Evolutionary conservation across 345 rosid genomes (phyloP).

Genomic region (Microthlaspi erraticum): DNA sequence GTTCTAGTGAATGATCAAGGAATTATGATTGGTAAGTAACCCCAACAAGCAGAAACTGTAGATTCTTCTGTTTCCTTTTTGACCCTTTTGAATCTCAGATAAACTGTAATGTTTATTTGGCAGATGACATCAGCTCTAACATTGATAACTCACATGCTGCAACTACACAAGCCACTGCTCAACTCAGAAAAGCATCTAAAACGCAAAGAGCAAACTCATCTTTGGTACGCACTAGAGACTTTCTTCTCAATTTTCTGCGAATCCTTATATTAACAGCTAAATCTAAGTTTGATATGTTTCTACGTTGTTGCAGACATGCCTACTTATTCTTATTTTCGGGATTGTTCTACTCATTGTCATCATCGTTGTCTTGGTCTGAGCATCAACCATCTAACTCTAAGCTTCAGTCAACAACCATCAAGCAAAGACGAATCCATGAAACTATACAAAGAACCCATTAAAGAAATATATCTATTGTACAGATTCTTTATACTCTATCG

Average conservation of each 20-base stretch:
- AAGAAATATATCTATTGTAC: slow-evolving; percentile 40
- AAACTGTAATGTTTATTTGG: slow-evolving; percentile 18
- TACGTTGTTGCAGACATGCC: slow-evolving; percentile 60
- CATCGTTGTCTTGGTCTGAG: slow-evolving; percentile 60
- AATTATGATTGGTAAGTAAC: slow-evolving; percentile 59
- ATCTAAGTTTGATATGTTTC: not conserved
- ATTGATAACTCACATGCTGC: slow-evolving; percentile 65
- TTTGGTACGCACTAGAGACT: slow-evolving; percentile 48
- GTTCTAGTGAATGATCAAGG: slow-evolving; percentile 70
- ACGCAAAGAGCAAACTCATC: slow-evolving; percentile 70
- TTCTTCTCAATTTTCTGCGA: not conserved
- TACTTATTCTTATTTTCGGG: slow-evolving; percentile 73
- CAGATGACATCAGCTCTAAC: slow-evolving; percentile 75
- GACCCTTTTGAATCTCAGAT: not conserved
- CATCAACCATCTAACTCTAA: not conserved
- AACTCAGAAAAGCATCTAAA: slow-evolving; percentile 66
- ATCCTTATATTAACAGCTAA: not conserved
- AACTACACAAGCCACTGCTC: slow-evolving; percentile 59
- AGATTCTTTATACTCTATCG: slow-evolving; percentile 39
- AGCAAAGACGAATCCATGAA: slow-evolving; percentile 4
- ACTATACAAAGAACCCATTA: slow-evolving; percentile 10
- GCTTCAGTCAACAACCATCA: slow-evolving; percentile 17
- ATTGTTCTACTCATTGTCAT: slow-evolving; percentile 65
- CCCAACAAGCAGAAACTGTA: not conserved
- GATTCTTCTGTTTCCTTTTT: not conserved